Base-by-base conservation (phyloP, 495 filamentous ascomycete genomes). In the Choiromyces venosus region DNA sequence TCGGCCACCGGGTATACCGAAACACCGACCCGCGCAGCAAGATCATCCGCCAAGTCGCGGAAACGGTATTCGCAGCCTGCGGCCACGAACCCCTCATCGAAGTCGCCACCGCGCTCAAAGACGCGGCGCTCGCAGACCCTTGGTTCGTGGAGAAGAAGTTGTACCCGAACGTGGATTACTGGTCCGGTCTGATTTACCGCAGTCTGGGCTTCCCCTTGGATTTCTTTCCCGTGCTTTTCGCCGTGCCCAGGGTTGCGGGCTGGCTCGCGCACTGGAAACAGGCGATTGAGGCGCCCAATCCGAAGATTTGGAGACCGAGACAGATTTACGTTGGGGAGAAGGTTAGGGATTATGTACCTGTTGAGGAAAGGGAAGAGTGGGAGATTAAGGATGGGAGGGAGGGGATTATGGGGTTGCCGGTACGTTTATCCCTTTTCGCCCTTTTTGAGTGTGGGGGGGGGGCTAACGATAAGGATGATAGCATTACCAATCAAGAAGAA, bases 141-240 rank as follows among this genome's bases (percentile, higher is more conserved):
- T 89, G 87, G 73, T 89, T 89, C 61, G 72, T 78, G 7, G 78
- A 80, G 33, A 77, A 87, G 14, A 82, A 83, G 0, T 75, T 89
- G 65, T 85, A 86, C 56, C 84, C 86, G 0, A 89, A 89, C 74
- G 87, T 86, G 14, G 88, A 89, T 69, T 84, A 89, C 70, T 89
- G 87, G 79, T 86, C 85, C 7, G 84, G 83, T 36, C 86, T 89
- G 65, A 83, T 87, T n/a, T 89, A 87, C 66, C 86, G 84, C 9
- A 84, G 83, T 5, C 82, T 89, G 87, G 83, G 83, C 29, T 84
- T 84, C 78, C 83, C 83, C 5, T 71, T 83, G 9, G 83, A 83
- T 56, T 84, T 83, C 64, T 83, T 83, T 40, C 82, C 82, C 2
- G 81, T 83, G 19, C 72, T 83, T 21, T 83, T 83, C 72, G 82